phyloP scores from a whole-genome alignment of 2,329 filamentous ascomycete genomes.

The Leptographium procerum region DNA sequence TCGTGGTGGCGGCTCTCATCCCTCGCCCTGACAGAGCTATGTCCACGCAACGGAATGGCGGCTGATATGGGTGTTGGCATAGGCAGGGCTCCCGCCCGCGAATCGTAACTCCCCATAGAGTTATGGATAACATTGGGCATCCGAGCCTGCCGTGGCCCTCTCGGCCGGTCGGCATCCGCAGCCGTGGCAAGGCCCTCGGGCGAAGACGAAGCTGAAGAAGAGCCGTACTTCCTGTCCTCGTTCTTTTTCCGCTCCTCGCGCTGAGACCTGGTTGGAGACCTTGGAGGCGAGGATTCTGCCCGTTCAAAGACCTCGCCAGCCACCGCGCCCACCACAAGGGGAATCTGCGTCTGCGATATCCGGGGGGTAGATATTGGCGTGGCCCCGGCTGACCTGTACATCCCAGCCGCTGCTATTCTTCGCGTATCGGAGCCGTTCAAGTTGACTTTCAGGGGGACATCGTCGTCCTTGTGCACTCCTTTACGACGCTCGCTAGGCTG shows the following conservation, averaged over 20 bases:
- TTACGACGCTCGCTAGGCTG: background rate
- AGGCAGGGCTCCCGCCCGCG: constrained; percentile 1
- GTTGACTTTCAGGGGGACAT: background rate
- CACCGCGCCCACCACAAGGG: background rate
- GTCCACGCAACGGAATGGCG: background rate
- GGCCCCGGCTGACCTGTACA: background rate
- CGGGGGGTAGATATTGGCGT: background rate
- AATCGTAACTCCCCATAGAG: constrained; percentile 3
- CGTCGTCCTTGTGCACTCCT: background rate
- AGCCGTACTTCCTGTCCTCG: constrained; percentile 15
- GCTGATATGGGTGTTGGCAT: constrained; percentile 4
- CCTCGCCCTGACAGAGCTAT: background rate
- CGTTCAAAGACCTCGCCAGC: background rate
- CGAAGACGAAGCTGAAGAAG: constrained; percentile 19
- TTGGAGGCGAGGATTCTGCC: background rate
- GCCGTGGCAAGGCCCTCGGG: constrained; percentile 13
- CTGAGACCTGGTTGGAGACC: constrained; percentile 8
- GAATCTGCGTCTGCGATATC: background rate
- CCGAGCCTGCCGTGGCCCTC: constrained; percentile 15
- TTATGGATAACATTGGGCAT: constrained; percentile 17
- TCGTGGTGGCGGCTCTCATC: constrained; percentile 2
- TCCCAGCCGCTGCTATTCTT: background rate
- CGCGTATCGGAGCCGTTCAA: background rate
- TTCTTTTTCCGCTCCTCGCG: constrained; percentile 2
- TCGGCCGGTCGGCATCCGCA: constrained; percentile 8